Evolutionary conservation across 2,329 filamentous ascomycete species (phyloP), one percentile per base, ranked within the genome.

Genomic region (Elsinoe perseae): DNA sequence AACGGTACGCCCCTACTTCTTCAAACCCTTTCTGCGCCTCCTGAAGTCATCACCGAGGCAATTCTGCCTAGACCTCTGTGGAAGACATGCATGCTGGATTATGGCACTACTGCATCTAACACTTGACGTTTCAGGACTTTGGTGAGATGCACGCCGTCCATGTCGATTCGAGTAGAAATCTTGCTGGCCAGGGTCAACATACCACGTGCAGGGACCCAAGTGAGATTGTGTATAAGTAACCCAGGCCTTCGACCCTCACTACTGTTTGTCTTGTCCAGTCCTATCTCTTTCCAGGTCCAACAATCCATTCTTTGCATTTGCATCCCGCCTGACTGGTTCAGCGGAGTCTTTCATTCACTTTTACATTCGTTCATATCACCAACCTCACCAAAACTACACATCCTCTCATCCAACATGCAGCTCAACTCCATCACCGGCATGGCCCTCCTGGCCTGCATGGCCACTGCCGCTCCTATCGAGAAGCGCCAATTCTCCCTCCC

Each of bases 401-500:
- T 20, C 44, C 6, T 40, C 46, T 30, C 56, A 56, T 53, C 16
- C 58, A 59, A 32, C 3, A 59, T 59, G 58, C 57, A 64, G 56
- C 36, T 60, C 61, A 62, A 44, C 53, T 27, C 56, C 14, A 56
- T 63, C 48, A 53, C 60, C 25, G 60, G 57, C 59, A 48, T 61
- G 27, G 52, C 62, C 43, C 61, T 59, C 53, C 32, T 52, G 34
- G 61, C 60, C 28, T 61, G 57, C 23, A 40, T 63, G 27, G 60
- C 57, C 42, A 28, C 58, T n/a, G 61, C 59, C 20, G 57, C 58
- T 4, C 62, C 46, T 21, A 28, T 52, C 20, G 48, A 42, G 59
- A 14, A 25, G 54, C 27, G 55, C 46, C 46, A 61, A 58, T 56
- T 44, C 40, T 23, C 20, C 20, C 25, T 44, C 40, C 40, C 40